Conservation (phyloP, 2,329 filamentous ascomycete genomes). For the Sporothrix variecibatus region DNA sequence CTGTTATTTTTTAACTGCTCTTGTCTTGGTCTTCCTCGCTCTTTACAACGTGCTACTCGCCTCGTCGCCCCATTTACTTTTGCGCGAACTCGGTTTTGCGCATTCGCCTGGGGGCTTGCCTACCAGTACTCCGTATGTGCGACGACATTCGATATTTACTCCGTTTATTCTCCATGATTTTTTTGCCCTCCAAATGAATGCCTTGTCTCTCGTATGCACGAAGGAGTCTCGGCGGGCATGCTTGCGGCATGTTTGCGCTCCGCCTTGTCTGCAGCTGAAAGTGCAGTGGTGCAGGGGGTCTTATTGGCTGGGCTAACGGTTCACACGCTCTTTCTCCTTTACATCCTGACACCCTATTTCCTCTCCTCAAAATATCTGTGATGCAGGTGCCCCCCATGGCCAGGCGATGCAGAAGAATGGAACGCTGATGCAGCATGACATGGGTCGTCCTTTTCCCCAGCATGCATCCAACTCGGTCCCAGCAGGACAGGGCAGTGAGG, state of each 20-base stretch:
- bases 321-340: background rate
- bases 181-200: background rate
- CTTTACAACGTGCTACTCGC: background rate
- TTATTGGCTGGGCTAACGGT: background rate
- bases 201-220: background rate
- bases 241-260: background rate
- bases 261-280: background rate
- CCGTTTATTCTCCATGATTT: background rate
- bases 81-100: background rate
- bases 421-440: conserved; percentile 16
- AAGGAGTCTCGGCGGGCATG: conserved; percentile 10
- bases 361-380: background rate
- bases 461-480: background rate
- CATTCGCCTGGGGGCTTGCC: background rate
- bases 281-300: background rate
- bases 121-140: background rate
- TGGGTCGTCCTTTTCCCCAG: background rate
- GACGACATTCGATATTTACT: background rate
- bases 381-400: background rate
- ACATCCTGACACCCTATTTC: background rate
- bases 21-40: background rate
- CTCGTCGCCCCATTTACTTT: background rate
- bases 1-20: background rate
- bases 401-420: conserved; percentile 14
- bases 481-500: conserved; percentile 4